phyloP scores from a whole-genome alignment of 1,139 yeast genomes.

The Komagataea norvegica region DNA sequence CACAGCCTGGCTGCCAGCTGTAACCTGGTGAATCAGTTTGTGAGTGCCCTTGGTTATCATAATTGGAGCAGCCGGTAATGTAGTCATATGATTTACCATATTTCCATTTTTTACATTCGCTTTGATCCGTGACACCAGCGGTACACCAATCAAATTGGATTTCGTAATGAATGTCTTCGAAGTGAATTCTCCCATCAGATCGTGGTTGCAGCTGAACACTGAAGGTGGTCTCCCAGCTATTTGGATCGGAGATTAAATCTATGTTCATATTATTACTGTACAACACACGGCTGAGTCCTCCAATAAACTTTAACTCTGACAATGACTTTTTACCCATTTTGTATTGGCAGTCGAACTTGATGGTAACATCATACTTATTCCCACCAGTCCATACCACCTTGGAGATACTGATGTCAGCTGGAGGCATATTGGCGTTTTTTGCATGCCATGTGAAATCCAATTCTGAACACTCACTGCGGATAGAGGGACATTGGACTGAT shows the following conservation, averaged over 20 bases:
- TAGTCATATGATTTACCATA: slow-evolving; percentile 19
- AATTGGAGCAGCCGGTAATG: slow-evolving; percentile 20
- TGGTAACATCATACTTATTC: slow-evolving; percentile 18
- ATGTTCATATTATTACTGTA: slow-evolving; percentile 16
- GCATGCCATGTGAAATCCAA: slow-evolving; percentile 22
- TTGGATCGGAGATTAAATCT: slow-evolving; percentile 13
- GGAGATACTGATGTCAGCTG: slow-evolving; percentile 23
- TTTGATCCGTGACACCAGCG: slow-evolving; percentile 19
- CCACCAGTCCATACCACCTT: slow-evolving; percentile 7
- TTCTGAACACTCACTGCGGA: neutral
- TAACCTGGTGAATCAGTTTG: slow-evolving; percentile 13
- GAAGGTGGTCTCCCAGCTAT: slow-evolving; percentile 11
- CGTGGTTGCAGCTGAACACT: slow-evolving; percentile 3
- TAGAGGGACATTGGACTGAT: neutral
- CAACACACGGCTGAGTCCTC: slow-evolving; percentile 11
- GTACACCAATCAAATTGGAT: slow-evolving; percentile 19
- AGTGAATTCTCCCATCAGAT: slow-evolving; percentile 5
- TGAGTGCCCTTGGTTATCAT: slow-evolving; percentile 11
- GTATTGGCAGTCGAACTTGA: slow-evolving; percentile 28
- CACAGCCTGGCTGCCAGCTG: slow-evolving; percentile 14
- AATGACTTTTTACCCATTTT: slow-evolving; percentile 12
- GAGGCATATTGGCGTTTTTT: slow-evolving; percentile 14
- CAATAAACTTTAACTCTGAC: slow-evolving; percentile 17
- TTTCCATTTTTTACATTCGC: slow-evolving; percentile 18
- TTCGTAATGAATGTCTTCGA: slow-evolving; percentile 10